Evolutionary conservation across 345 rosid genomes (phyloP).

Genomic region (Conringia planisiliqua): DNA sequence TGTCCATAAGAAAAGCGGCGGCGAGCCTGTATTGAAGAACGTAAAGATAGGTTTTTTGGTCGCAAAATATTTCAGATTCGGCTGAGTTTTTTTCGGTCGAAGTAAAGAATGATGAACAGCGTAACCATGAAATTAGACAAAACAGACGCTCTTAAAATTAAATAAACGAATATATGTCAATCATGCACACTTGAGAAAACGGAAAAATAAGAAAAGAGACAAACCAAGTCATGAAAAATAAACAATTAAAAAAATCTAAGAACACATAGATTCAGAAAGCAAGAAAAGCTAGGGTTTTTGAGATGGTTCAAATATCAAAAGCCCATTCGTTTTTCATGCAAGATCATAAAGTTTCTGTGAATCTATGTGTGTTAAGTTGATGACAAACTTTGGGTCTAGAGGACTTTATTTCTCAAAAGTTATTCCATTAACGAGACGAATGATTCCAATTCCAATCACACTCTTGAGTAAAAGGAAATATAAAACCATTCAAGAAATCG

Average conservation of each 20-base stretch:
- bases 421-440: too few relatives aligned
- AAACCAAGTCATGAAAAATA: neutral
- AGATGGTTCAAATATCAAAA: too few relatives aligned
- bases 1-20: neutral
- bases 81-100: neutral
- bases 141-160: neutral
- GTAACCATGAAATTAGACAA: neutral
- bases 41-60: neutral
- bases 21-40: neutral
- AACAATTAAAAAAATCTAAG: neutral
- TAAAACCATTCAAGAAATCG: too few relatives aligned
- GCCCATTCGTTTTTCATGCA: too few relatives aligned
- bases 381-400: too few relatives aligned
- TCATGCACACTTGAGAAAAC: neutral
- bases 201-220: neutral
- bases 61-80: neutral
- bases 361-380: too few relatives aligned
- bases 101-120: neutral
- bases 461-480: too few relatives aligned
- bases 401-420: too few relatives aligned
- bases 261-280: neutral
- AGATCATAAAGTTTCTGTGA: too few relatives aligned
- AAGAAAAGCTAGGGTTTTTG: neutral
- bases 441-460: too few relatives aligned
- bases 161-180: neutral